Conservation (phyloP, 164 flowering plant genomes). For the Chimonanthus praecox region DNA sequence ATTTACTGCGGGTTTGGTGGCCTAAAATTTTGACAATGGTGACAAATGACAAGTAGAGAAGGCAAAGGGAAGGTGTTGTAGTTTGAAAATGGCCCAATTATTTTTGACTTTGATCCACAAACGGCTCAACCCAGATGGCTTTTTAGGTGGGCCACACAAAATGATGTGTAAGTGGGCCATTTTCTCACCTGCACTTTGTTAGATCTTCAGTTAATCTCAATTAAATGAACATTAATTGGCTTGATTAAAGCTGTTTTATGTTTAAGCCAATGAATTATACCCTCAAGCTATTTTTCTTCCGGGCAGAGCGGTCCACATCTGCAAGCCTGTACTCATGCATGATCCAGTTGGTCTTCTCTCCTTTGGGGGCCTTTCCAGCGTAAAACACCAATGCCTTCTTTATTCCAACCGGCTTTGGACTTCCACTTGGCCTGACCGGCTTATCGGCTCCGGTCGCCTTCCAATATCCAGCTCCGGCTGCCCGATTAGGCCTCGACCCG, state of each 20-base stretch:
- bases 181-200: too few species aligned
- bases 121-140: too few species aligned
- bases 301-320: conserved; percentile 16
- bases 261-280: neutral
- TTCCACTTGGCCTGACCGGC: conserved; percentile 19
- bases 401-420: conserved; percentile 14
- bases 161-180: too few species aligned
- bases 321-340: conserved; percentile 25
- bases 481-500: conserved; percentile 24
- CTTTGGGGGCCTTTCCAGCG: conserved; percentile 20
- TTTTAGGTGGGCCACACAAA: too few species aligned
- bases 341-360: conserved; percentile 22
- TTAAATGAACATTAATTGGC: too few species aligned
- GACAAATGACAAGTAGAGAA: too few species aligned
- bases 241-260: neutral
- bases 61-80: too few species aligned
- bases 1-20: too few species aligned
- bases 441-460: conserved; percentile 29
- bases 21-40: too few species aligned
- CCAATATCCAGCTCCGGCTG: conserved; percentile 26
- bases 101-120: too few species aligned
- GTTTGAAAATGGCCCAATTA: too few species aligned
- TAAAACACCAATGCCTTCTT: conserved; percentile 27
- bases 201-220: too few species aligned
- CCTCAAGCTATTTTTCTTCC: conserved; percentile 17